Conservation (phyloP, 352 stramenopile species). For the Elongisporangium anandrum region DNA sequence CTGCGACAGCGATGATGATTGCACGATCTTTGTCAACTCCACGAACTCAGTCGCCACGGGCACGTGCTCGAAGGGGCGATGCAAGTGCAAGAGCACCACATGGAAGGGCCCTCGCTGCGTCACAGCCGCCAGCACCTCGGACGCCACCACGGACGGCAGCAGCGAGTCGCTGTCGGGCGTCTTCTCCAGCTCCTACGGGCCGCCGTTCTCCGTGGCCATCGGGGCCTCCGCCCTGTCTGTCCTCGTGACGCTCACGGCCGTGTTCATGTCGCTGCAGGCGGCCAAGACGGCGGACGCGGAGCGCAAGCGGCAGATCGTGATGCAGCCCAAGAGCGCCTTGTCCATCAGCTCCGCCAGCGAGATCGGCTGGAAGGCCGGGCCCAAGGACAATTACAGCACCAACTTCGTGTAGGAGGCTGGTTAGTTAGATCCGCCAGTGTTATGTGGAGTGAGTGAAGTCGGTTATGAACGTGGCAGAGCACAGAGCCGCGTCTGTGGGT, state of each 20-base stretch:
- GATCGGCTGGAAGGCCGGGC: constrained; percentile 9
- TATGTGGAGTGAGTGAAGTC: background rate
- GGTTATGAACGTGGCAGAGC: background rate
- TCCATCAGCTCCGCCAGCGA: constrained; percentile 12
- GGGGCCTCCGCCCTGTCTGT: constrained; percentile 23
- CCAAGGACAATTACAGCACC: constrained; percentile 19
- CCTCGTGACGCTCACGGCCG: constrained; percentile 23
- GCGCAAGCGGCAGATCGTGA: constrained; percentile 10
- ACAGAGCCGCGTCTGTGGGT: background rate
- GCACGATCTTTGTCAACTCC: constrained; percentile 20
- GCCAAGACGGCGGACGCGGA: constrained; percentile 9
- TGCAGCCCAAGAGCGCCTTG: constrained; percentile 16
- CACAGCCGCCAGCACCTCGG: constrained; percentile 23
- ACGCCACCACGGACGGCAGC: constrained; percentile 7
- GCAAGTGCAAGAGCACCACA: constrained; percentile 35
- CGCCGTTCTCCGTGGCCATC: constrained; percentile 29
- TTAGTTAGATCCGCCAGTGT: background rate
- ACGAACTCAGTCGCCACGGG: constrained; percentile 22
- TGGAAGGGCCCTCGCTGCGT: constrained; percentile 56
- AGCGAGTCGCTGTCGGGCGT: background rate
- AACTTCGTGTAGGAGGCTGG: constrained; percentile 18
- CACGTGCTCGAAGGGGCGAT: constrained; percentile 39
- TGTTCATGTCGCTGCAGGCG: constrained; percentile 23
- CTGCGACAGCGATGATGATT: constrained; percentile 41
- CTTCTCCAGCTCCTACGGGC: constrained; percentile 36